Evolutionary conservation across 2,329 filamentous ascomycete species (phyloP).

Genomic region (Aspergillus awamori): DNA sequence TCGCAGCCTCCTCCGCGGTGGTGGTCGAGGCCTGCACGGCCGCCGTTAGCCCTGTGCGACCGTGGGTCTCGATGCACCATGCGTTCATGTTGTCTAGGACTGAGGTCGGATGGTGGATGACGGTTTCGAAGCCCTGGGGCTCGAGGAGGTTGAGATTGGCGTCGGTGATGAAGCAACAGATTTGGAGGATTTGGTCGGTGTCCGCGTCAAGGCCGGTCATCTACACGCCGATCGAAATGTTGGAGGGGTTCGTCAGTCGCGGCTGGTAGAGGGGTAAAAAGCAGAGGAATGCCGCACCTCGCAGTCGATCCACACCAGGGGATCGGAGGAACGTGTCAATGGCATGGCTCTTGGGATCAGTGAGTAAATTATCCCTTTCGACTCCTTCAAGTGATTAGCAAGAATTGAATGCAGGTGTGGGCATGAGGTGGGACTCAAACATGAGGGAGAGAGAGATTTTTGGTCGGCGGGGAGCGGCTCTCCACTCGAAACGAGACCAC

Average conservation of each 20-base stretch:
- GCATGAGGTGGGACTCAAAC: neutral
- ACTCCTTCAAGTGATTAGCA: neutral
- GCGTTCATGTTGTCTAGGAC: conserved; percentile 79
- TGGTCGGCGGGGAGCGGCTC: neutral
- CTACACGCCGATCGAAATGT: conserved; percentile 47
- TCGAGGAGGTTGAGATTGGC: conserved; percentile 76
- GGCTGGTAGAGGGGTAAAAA: neutral
- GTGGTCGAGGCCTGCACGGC: conserved; percentile 73
- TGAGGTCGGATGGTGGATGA: conserved; percentile 72
- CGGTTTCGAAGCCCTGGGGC: conserved; percentile 73
- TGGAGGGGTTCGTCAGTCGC: neutral
- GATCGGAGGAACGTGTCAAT: conserved; percentile 58
- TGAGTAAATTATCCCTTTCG: neutral
- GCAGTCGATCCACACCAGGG: conserved; percentile 85
- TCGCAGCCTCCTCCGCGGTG: conserved; percentile 72
- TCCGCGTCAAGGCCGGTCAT: conserved; percentile 88
- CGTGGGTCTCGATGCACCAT: conserved; percentile 86
- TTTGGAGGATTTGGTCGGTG: conserved; percentile 82
- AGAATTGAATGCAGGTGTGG: neutral
- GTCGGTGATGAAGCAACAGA: conserved; percentile 90
- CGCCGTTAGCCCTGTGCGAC: conserved; percentile 75
- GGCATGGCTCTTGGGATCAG: conserved; percentile 38
- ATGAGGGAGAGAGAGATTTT: neutral
- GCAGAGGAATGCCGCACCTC: conserved; percentile 51
- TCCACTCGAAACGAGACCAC: neutral